Evolutionary conservation across 139 green algal species (phyloP), one percentile per base, ranked within the genome.

Genomic region (Mesostigma viride): DNA sequence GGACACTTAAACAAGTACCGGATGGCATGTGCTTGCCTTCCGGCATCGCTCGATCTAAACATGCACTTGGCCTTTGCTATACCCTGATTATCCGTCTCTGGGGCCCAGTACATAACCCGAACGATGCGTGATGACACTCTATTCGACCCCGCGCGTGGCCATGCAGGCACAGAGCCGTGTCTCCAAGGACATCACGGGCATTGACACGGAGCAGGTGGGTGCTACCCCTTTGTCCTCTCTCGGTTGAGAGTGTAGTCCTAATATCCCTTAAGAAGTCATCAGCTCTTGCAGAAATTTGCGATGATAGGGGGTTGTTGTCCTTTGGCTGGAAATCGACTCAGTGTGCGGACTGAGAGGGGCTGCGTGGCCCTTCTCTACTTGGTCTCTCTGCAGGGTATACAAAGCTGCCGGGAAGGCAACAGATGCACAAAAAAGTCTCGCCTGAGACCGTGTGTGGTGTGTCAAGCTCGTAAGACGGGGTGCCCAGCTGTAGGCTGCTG

Each of bases 121-220:
- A 22, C 20, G 20, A 22, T 56, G 45, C 20, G 45, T 56, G 45
- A 56, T 22, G 20, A 22, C 20, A 22, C 20, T 58, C n/a, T 35
- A 27, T 72, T 65, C 67, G 14, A 73, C 22, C 1, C 53, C 67
- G 31, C 67, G 67, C 32, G 65, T 74, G 24, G 27, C 35, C 28
- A 35, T 62, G 35, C 65, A 76, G 82, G 85, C 80, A 1, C 77
- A 89, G 62, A 58, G 79, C 53, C 91, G 94, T 72, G 84, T 86
- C 5, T 80, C 67, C 0, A 53, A 64, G 47, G 76, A 79, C 40
- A 84, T 95, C 35, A 74, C 69, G 5, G 63, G 64, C 61, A 84
- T 95, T 22, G 84, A 93, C 31, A 79, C 76, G 17, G 89, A 95
- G 70, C 63, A 86, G 72, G 60, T 67, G 35, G 6, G 56, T 33